These are phyloP conservation scores for Fusarium sp. DNA, from an alignment of 2,329 filamentous ascomycete species.

Conservation along the genomic window DNA sequence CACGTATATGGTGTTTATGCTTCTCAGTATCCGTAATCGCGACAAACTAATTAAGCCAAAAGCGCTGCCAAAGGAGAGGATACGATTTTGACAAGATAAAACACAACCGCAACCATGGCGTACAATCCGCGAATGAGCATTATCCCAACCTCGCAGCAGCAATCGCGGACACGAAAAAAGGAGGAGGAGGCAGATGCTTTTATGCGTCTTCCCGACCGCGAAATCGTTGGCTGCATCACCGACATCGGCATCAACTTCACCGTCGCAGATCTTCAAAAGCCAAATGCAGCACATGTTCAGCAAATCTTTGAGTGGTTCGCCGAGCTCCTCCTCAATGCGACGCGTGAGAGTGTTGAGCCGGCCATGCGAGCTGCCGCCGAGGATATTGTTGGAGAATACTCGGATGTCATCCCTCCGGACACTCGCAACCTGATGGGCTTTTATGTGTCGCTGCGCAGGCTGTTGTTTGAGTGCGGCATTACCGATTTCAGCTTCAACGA, in stretches of 20 bases:
- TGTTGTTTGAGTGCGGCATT: constrained; percentile 89
- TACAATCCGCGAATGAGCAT: constrained; percentile 71
- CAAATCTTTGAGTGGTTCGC: constrained; percentile 99
- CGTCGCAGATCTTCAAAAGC: constrained; percentile 88
- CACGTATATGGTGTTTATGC: constrained; percentile 35
- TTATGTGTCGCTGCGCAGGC: constrained; percentile 81
- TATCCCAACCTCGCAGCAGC: constrained; percentile 61
- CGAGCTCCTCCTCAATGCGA: constrained; percentile 91
- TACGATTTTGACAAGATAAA: background rate
- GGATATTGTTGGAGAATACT: constrained; percentile 83
- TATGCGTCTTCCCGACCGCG: constrained; percentile 71
- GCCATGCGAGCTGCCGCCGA: constrained; percentile 94
- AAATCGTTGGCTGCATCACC: constrained; percentile 96
- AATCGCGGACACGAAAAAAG: constrained; percentile 64
- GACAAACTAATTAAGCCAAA: constrained; percentile 11
- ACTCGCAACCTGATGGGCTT: constrained; percentile 96
- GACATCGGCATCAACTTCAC: constrained; percentile 94
- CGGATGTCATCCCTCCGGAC: constrained; percentile 86
- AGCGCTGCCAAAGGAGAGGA: constrained; percentile 5
- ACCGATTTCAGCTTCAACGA: constrained; percentile 94
- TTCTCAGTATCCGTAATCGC: constrained; percentile 14
- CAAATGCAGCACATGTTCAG: constrained; percentile 93
- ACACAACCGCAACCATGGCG: constrained; percentile 55
- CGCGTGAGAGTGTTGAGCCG: constrained; percentile 90
- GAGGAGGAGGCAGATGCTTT: constrained; percentile 68